phyloP scores from a whole-genome alignment of 768 basidiomycete genomes.

The Termitomyces sp. region DNA sequence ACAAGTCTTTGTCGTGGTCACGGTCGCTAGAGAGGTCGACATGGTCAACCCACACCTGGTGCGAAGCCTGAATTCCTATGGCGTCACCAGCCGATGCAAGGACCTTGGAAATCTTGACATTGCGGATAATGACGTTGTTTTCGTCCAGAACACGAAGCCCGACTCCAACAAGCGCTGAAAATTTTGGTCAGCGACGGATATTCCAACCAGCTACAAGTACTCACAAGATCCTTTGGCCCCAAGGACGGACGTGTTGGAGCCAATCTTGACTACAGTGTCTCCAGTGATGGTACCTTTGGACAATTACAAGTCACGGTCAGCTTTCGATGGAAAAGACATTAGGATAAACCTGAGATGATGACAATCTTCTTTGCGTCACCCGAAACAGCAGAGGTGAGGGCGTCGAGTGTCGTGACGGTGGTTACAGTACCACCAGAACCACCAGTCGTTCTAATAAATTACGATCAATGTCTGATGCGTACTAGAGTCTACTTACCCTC shows the following conservation, averaged over 20 bases:
- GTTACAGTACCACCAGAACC: conserved; percentile 40
- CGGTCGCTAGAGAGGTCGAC: conserved; percentile 40
- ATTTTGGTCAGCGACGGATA: neutral
- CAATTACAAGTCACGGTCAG: neutral
- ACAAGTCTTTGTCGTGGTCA: conserved; percentile 35
- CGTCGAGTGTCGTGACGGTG: conserved; percentile 38
- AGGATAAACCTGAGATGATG: conserved; percentile 32
- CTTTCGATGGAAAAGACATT: neutral
- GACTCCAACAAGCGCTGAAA: conserved; percentile 37
- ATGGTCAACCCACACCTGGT: conserved; percentile 44
- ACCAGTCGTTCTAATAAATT: conserved; percentile 32
- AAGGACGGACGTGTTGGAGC: conserved; percentile 40
- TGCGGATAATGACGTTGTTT: conserved; percentile 45
- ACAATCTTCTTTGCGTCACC: conserved; percentile 41
- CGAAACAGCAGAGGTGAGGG: conserved; percentile 36
- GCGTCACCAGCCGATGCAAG: conserved; percentile 42
- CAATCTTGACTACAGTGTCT: conserved; percentile 36
- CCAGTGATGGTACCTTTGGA: conserved; percentile 38
- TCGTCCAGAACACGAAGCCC: conserved; percentile 41
- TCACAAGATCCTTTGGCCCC: conserved; percentile 36
- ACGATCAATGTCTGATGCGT: neutral
- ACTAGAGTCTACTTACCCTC: conserved; percentile 22
- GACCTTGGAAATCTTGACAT: conserved; percentile 47
- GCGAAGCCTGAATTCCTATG: conserved; percentile 36
- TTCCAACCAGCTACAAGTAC: neutral